Evolutionary conservation across 1,284 basidiomycete species (phyloP).

Genomic region (Pseudozyma pruni): DNA sequence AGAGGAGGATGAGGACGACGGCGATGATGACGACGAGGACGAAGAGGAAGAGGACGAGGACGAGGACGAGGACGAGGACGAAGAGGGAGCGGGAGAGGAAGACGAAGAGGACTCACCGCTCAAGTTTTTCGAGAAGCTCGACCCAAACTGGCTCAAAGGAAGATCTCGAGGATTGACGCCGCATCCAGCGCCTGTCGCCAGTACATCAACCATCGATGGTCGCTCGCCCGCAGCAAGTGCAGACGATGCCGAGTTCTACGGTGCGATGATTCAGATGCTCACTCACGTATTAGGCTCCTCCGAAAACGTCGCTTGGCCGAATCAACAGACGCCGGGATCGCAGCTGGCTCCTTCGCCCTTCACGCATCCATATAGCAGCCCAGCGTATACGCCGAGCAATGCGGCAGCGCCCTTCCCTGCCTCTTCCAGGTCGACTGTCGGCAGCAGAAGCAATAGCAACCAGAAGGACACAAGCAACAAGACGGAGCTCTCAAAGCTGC

Average conservation of each 20-base stretch:
- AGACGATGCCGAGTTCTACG: conserved; percentile 52
- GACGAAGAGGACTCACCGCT: conserved; percentile 46
- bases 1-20: conserved; percentile 14
- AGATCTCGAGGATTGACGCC: conserved; percentile 1
- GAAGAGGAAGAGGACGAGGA: conserved; percentile 17
- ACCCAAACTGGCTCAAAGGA: conserved; percentile 26
- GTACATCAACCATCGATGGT: neutral
- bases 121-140: conserved; percentile 36
- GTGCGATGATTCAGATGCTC: conserved; percentile 59
- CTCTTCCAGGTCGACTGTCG: conserved; percentile 1
- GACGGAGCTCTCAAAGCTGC: conserved; percentile 31
- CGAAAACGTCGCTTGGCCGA: conserved; percentile 43
- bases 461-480: conserved; percentile 6
- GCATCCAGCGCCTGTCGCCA: neutral
- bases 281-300: conserved; percentile 58
- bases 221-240: conserved; percentile 16
- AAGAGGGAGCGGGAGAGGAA: conserved; percentile 19
- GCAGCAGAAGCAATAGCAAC: conserved; percentile 2
- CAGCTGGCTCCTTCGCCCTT: conserved; percentile 42
- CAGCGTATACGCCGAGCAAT: conserved; percentile 28
- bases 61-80: conserved; percentile 15
- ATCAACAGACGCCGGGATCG: conserved; percentile 31
- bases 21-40: conserved; percentile 12
- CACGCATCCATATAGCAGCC: conserved; percentile 32
- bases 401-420: neutral